Evolutionary conservation across 2,329 filamentous ascomycete species (phyloP).

Genomic region (Cercospora sp.): DNA sequence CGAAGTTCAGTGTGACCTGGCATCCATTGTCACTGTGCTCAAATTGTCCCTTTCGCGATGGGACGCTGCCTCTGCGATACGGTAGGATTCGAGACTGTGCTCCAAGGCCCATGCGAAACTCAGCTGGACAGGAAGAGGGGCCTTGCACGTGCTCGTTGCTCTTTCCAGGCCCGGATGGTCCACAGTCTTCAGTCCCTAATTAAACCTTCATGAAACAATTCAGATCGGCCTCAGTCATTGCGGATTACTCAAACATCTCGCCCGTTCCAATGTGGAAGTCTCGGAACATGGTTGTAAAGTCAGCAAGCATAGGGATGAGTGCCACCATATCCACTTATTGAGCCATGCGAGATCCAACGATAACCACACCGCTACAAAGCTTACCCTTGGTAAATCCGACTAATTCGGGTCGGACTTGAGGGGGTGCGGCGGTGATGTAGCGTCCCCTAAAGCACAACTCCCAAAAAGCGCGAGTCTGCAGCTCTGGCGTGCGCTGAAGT

Average conservation of each 20-base stretch:
- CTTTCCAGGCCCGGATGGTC: background rate
- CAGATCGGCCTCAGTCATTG: background rate
- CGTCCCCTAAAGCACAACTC: background rate
- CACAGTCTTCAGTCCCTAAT: background rate
- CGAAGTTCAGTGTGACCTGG: background rate
- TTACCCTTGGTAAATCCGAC: background rate
- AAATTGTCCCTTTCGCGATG: background rate
- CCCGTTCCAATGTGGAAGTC: background rate
- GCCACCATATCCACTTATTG: background rate
- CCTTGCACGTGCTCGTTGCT: background rate
- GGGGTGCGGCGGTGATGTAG: background rate
- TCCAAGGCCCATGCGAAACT: background rate
- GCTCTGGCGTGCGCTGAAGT: background rate
- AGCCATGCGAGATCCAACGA: background rate
- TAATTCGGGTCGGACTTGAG: background rate
- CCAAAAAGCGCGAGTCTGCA: background rate
- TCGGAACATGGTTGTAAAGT: background rate
- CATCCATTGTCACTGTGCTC: background rate
- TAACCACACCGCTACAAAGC: background rate
- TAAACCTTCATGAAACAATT: background rate
- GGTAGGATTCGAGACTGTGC: background rate
- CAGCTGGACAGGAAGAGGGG: background rate
- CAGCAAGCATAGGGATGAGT: background rate
- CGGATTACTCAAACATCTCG: background rate
- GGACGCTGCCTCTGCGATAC: background rate